Evolutionary conservation across 2,329 filamentous ascomycete species (phyloP), one percentile per base, ranked within the genome.

Genomic region (Akanthomyces muscarius): DNA sequence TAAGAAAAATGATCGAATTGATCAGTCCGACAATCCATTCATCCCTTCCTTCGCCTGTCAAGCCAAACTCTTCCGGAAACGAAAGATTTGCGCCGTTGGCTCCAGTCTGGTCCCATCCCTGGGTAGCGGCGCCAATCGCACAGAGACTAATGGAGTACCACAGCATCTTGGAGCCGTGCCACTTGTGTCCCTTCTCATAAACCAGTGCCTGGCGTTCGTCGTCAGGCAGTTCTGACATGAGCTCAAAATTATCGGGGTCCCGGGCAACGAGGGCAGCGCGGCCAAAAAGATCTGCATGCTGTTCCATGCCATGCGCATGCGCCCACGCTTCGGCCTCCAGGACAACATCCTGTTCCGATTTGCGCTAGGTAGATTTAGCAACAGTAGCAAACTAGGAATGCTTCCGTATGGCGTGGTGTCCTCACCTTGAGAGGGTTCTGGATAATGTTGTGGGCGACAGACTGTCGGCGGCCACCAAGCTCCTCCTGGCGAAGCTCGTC

Each of bases 91-190:
- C 86, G 25, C 84, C 84, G 67, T 86, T 86, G 65, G 78, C 76
- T 59, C 84, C 86, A 1, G 86, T 88, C 72, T 88, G 83, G 68
- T 88, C 85, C 86, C 86, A 88, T 5, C 86, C 85, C 58, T 82
- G 79, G 0, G 83, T 82, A 5, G 83, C 83, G 14, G 83, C 83
- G 28, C 81, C 83, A 55, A 86, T 75, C 23, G 83, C 83, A 66
- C 83, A 85, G 28, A 83, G 76, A 1, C 76, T 72, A 63, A 87
- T 85, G 0, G 83, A 71, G 61, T 73, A 74, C 68, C 73, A 73
- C 11, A 76, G 69, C 71, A 73, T 76, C 66, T 69, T 75, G 0
- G 84, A 80, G 2, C 82, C 81, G 65, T 78, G 77, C 80, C 84
- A 87, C 63, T 84, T 85, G 72, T 87, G 83, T 78, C 86, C 65